Evolutionary conservation across 805 yeast genomes (phyloP).

Genomic region (Jamesozyma rosinii): DNA sequence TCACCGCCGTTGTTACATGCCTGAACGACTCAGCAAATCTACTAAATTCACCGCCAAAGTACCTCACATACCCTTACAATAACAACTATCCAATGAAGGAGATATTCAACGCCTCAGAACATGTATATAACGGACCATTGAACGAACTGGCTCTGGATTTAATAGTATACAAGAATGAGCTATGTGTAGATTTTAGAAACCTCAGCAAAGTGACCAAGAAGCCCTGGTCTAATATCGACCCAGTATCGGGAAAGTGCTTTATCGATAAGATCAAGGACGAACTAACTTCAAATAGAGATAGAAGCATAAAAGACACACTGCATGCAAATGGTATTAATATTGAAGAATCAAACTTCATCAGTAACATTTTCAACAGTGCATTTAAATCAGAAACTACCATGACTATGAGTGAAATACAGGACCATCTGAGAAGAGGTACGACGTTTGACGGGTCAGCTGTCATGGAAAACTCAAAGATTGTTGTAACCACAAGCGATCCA

Average conservation of each 20-base stretch:
- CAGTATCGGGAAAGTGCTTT: constrained; percentile 39
- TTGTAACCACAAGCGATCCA: constrained; percentile 60
- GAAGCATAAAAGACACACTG: constrained; percentile 33
- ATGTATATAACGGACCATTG: constrained; percentile 21
- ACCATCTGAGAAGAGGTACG: constrained; percentile 51
- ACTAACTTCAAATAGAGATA: constrained; percentile 38
- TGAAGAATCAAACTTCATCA: constrained; percentile 27
- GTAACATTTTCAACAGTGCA: constrained; percentile 26
- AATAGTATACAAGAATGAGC: constrained; percentile 50
- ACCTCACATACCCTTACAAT: constrained; percentile 49
- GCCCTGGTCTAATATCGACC: constrained; percentile 54
- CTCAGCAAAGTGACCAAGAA: constrained; percentile 40
- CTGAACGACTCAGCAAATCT: constrained; percentile 9
- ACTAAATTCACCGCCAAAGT: constrained; percentile 43
- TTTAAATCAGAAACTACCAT: constrained; percentile 24
- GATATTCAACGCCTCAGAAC: constrained; percentile 32
- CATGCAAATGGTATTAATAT: constrained; percentile 31
- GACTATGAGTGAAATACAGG: constrained; percentile 35
- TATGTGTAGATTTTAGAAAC: constrained; percentile 49
- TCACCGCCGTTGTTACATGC: background rate
- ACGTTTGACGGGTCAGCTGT: constrained; percentile 53
- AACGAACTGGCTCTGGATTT: constrained; percentile 44
- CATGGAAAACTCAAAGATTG: constrained; percentile 47
- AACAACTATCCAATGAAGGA: constrained; percentile 38
- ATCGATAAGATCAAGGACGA: constrained; percentile 50